Percentiles rank a stretch among this genome's conserved stretches.
phyloP scores from a whole-genome alignment of 129 eudicot species.

The Centrapalus pauciflorus region DNA sequence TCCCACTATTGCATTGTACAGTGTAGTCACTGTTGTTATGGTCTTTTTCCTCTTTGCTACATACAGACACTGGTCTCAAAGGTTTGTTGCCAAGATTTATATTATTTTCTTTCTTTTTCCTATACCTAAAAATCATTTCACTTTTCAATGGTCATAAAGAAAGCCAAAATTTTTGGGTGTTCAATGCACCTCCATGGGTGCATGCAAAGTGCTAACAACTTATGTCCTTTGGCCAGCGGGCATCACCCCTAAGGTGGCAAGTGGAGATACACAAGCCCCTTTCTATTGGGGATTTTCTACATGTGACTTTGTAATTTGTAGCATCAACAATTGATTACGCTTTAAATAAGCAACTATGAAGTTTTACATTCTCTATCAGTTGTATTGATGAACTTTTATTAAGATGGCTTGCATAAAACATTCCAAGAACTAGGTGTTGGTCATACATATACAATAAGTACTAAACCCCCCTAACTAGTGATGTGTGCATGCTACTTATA shows the following conservation, averaged over 20 bases:
- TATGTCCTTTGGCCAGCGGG: no score
- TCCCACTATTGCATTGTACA: slow-evolving; percentile 54
- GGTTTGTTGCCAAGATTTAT: slow-evolving; percentile 38
- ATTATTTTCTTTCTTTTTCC: not conserved
- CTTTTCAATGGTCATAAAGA: not conserved
- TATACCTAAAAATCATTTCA: not conserved
- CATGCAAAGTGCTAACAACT: not conserved
- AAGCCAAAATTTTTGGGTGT: not conserved
- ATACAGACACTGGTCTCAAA: slow-evolving; percentile 74
- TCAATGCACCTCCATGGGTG: not conserved
- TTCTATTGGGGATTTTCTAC: not conserved
- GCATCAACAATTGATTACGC: not conserved
- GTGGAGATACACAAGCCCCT: not conserved
- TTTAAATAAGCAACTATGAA: no score
- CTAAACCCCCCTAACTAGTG: slow-evolving; percentile 15
- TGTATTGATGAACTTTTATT: not conserved
- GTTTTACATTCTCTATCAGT: not conserved
- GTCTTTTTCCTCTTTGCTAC: slow-evolving; percentile 66
- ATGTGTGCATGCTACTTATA: slow-evolving; percentile 17
- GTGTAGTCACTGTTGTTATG: slow-evolving; percentile 55
- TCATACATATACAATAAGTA: not conserved
- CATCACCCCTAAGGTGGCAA: no score
- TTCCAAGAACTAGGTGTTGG: slow-evolving; percentile 9
- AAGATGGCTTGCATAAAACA: not conserved
- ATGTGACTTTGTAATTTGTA: not conserved